Percentiles rank a stretch among this genome's conserved stretches.
Evolutionary conservation across 179 eudicot species (phyloP).

Genomic region (Beta macrorhiza): DNA sequence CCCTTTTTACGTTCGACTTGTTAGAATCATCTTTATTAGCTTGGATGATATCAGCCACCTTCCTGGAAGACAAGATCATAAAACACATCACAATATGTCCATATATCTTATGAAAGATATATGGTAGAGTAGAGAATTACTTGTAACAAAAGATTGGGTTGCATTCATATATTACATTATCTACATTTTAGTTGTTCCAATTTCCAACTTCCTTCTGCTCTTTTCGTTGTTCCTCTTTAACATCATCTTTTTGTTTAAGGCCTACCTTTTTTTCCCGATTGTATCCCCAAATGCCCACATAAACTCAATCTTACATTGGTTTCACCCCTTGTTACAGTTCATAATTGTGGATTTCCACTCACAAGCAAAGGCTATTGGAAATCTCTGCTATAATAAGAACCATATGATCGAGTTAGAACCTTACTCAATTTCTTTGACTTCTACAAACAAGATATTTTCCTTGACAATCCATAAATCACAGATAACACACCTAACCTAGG

Average conservation of each 20-base stretch:
- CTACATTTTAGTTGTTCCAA: too few species aligned
- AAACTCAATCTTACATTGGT: too few species aligned
- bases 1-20: constrained; percentile 55
- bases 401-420: not conserved
- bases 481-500: not conserved
- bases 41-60: constrained; percentile 38
- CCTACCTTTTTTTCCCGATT: too few species aligned
- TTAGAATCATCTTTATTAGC: constrained; percentile 40
- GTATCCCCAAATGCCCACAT: too few species aligned
- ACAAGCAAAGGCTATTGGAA: not conserved
- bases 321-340: not conserved
- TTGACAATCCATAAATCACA: not conserved
- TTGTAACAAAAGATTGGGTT: not conserved
- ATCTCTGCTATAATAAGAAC: too few species aligned
- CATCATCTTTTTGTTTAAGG: too few species aligned
- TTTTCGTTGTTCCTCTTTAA: too few species aligned
- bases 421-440: not conserved
- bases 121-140: not conserved
- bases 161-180: not conserved
- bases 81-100: not conserved
- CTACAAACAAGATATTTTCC: not conserved
- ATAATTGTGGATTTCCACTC: not conserved
- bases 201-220: too few species aligned
- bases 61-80: constrained; percentile 40
- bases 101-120: not conserved